Base-by-base conservation (phyloP, 805 yeast genomes). In the Schwanniomyces yamadae region DNA sequence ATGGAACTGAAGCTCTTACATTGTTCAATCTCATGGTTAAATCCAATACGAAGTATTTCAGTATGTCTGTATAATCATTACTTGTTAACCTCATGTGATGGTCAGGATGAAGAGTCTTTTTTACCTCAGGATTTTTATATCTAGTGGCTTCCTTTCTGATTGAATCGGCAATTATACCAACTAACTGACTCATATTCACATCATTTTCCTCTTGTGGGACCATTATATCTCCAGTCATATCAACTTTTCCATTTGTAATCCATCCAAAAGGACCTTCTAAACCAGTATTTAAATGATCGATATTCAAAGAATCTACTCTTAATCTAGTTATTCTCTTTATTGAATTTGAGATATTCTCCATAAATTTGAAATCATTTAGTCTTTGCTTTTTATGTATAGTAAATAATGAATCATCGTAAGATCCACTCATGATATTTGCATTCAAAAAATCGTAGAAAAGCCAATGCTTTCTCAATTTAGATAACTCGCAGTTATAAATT, bases 241-340 rank as follows among this genome's bases (percentile, higher is more conserved):
- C 97, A 15, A 91, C 98, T 34, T 80, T 80, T 10, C 99, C 99
- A 42, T 77, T 74, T 5, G 87, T 80, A 37, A 93, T 91, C 99
- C 99, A 93, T 5, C 98, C 97, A 60, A 93, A 88, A 9, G 98
- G 96, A 0, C 99, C 99, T 36, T 81, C 80, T 39, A 86, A 74
- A 0, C 97, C 98, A 1, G 86, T 77, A 54, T 93, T 93, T 39
- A 93, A 63, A 60, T 93, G 98, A 48, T 91, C 95, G 24, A 93
- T 75, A 52, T 80, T 82, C 37, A 93, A 74, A 19, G 88, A 80
- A 55, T 93, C 98, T 23, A 90, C 82, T 33, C 98, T 66, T 42
- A 88, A 71, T 28, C 96, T 70, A 1, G 91, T 87, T 9, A 84
- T 77, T 38, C 82, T 70, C 41, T 48, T 43, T 49, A 53, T 44